These are phyloP conservation scores for Hylodesmum podocarpum DNA, from an alignment of 306 rosid genomes.

Conservation along the genomic window DNA sequence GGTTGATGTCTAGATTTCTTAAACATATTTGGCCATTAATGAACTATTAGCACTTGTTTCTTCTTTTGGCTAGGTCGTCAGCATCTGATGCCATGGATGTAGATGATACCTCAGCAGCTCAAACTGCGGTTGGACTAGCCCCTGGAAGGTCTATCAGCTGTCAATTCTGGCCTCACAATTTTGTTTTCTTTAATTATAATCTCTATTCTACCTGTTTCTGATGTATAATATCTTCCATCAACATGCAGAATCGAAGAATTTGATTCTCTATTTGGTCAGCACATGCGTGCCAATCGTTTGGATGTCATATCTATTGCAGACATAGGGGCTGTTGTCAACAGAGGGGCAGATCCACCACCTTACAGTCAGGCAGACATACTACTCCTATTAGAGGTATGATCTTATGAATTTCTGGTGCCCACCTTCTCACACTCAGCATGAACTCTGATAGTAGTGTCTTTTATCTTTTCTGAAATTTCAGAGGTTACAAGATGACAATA, in stretches of 20 bases:
- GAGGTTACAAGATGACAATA: conserved; percentile 85
- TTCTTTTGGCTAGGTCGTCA: conserved; percentile 44
- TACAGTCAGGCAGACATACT: conserved; percentile 62
- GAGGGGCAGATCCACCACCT: conserved; percentile 41
- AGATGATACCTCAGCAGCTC: conserved; percentile 55
- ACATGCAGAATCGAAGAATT: conserved; percentile 72
- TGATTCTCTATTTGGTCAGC: conserved; percentile 77
- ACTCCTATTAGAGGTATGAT: conserved; percentile 67
- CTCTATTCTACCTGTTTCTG: neutral
- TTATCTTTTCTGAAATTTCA: conserved; percentile 42
- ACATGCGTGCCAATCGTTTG: conserved; percentile 73
- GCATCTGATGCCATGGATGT: conserved; percentile 67
- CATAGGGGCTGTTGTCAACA: conserved; percentile 63
- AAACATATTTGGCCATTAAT: conserved; percentile 23
- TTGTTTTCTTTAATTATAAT: conserved; percentile 4
- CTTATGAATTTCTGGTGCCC: neutral
- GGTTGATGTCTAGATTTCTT: neutral
- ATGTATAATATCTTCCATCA: neutral
- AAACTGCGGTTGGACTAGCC: conserved; percentile 53
- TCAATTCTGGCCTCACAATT: neutral
- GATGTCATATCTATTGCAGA: conserved; percentile 66
- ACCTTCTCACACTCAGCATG: neutral
- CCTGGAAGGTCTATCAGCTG: conserved; percentile 63
- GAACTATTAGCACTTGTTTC: neutral
- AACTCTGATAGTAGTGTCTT: neutral